These are phyloP conservation scores for Trichoderma sp. DNA, from an alignment of 2,329 filamentous ascomycete species.

Conservation along the genomic window DNA sequence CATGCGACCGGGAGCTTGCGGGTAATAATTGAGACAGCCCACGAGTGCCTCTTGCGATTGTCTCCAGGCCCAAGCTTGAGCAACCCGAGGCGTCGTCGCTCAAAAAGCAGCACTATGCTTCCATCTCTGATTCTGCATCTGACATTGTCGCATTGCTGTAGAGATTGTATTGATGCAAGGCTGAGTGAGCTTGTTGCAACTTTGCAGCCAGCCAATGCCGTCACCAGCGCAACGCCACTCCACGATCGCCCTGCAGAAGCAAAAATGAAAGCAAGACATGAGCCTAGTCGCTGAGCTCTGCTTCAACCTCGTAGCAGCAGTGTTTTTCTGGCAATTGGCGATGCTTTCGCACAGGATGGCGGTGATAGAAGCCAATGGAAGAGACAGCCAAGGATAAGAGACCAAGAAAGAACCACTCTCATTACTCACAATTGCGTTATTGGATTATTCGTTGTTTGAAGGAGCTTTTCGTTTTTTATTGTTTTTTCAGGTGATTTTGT, in stretches of 20 bases:
- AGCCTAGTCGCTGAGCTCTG: neutral
- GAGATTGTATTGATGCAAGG: neutral
- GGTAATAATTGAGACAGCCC: neutral
- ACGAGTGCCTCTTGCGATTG: neutral
- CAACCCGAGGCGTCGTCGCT: neutral
- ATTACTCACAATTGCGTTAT: slow-evolving; percentile 7
- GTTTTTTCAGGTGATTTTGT: neutral
- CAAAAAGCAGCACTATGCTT: neutral
- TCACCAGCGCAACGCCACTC: neutral
- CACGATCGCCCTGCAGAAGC: neutral
- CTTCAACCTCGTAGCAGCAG: neutral
- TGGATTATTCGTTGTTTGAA: neutral
- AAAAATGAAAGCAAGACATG: neutral
- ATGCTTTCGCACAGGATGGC: neutral
- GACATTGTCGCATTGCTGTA: neutral
- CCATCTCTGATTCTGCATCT: neutral
- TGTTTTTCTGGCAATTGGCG: neutral
- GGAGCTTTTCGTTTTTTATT: neutral
- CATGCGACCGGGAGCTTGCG: slow-evolving; percentile 1
- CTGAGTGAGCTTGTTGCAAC: neutral
- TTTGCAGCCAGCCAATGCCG: neutral
- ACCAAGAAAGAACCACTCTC: neutral
- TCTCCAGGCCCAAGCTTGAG: neutral
- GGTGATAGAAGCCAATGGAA: neutral
- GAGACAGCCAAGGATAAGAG: neutral